Evolutionary conservation across 805 yeast genomes (phyloP).

Genomic region (Kodamaea sagamina): DNA sequence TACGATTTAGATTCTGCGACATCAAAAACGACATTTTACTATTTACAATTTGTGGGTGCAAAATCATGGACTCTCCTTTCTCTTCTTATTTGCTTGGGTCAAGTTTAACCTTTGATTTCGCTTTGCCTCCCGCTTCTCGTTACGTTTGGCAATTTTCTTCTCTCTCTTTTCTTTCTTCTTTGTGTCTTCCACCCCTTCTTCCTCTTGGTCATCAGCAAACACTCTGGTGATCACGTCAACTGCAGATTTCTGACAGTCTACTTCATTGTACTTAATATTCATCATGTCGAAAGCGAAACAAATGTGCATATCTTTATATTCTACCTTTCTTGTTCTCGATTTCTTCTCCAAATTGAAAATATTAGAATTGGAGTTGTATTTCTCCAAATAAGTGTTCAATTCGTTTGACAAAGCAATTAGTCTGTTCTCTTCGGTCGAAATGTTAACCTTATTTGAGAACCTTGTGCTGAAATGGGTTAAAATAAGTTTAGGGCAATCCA

Average conservation of each 20-base stretch:
- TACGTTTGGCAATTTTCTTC: constrained; percentile 15
- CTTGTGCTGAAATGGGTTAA: constrained; percentile 94
- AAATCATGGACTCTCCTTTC: constrained; percentile 9
- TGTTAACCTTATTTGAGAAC: constrained; percentile 48
- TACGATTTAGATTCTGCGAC: neutral
- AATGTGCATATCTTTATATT: constrained; percentile 35
- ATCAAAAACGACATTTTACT: neutral
- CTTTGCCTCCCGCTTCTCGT: constrained; percentile 39
- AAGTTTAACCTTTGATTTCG: constrained; percentile 30
- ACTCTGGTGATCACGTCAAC: constrained; percentile 29
- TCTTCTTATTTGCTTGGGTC: constrained; percentile 23
- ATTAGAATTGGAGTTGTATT: constrained; percentile 26
- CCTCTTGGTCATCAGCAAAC: constrained; percentile 28
- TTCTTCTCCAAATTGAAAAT: constrained; percentile 21
- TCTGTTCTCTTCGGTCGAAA: constrained; percentile 26
- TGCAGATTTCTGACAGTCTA: constrained; percentile 30
- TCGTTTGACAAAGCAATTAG: constrained; percentile 24
- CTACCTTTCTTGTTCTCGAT: constrained; percentile 6
- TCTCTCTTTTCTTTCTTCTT: constrained; percentile 20
- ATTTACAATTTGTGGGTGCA: constrained; percentile 5
- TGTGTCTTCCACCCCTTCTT: constrained; percentile 12
- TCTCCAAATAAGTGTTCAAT: constrained; percentile 31
- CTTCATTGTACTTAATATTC: constrained; percentile 30
- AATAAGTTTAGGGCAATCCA: constrained; percentile 71
- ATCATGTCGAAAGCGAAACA: constrained; percentile 45